A percentile compares a stretch with the other conserved stretches of the same genome.
Evolutionary conservation across 2,329 filamentous ascomycete species (phyloP).

Genomic region (Nectriaceae sp.): DNA sequence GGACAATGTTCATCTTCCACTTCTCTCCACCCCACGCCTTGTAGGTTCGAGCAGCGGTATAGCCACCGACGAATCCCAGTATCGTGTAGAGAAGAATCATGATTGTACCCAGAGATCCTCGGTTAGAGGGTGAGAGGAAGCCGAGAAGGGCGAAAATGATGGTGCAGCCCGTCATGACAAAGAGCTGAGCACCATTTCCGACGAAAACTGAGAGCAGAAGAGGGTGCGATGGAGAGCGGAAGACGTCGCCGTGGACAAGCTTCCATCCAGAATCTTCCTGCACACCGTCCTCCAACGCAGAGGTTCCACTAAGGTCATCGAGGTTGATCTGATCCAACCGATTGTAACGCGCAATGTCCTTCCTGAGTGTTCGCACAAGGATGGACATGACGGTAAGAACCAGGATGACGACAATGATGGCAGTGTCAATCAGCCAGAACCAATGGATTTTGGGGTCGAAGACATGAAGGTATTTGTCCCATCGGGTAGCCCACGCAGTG

Average conservation of each 20-base stretch:
- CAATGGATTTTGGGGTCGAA: constrained; percentile 98
- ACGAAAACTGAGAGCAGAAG: constrained; percentile 84
- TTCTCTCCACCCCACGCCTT: constrained; percentile 89
- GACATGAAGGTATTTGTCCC: constrained; percentile 98
- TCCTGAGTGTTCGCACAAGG: constrained; percentile 81
- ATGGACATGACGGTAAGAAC: constrained; percentile 93
- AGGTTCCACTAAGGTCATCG: constrained; percentile 82
- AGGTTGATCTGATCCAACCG: constrained; percentile 87
- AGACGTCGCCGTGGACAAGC: constrained; percentile 95
- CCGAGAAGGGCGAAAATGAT: constrained; percentile 92
- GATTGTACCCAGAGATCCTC: constrained; percentile 89
- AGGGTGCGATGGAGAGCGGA: constrained; percentile 81
- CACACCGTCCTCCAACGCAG: constrained; percentile 82
- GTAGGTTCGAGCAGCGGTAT: constrained; percentile 87
- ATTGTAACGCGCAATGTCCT: constrained; percentile 97
- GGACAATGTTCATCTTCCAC: constrained; percentile 91
- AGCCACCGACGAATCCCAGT: constrained; percentile 90
- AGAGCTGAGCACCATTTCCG: constrained; percentile 92
- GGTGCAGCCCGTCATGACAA: constrained; percentile 95
- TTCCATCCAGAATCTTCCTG: constrained; percentile 99
- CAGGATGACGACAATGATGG: constrained; percentile 90
- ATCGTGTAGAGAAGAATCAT: constrained; percentile 93
- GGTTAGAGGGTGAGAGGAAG: constrained; percentile 93
- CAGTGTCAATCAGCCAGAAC: constrained; percentile 97
- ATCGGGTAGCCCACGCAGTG: constrained; percentile 93